Base-by-base conservation (phyloP, 352 stramenopile species). In the Globisporangium emineosum region DNA sequence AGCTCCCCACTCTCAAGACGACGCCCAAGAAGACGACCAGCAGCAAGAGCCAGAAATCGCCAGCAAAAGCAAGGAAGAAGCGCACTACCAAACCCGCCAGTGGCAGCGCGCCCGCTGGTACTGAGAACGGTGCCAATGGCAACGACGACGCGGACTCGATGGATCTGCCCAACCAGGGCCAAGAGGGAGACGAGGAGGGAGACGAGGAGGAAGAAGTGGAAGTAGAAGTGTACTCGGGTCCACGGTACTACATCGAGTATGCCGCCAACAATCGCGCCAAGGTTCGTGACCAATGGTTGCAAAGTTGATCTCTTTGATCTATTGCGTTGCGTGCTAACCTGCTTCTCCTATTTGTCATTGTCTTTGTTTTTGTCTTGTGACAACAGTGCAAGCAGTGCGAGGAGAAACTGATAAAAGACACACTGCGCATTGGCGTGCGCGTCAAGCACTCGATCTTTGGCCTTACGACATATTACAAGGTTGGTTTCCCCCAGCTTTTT, bases 311-410 rank as follows among this genome's bases (percentile, higher is more conserved):
- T n/a, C n/a, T n/a, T n/a, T n/a, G n/a, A n/a, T n/a, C 5, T 21
- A n/a, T 2, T 45, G 15, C 17, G 6, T 45, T 17, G 17, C 40
- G 60, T 45, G 3, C 4, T 55, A 19, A 49, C 12, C 25, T 23
- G 9, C 25, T 51, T 61, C n/a, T n/a, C n/a, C n/a, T n/a, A n/a
- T 61, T 59, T 69, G 54, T 2, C 49, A 19, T 40, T 35, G 19
- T 43, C 17, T 53, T 37, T 51, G 17, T 61, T 29, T 29, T 68
- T 8, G 51, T n/a, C n/a, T n/a, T n/a, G n/a, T n/a, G n/a, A n/a
- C n/a, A n/a, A 15, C 47, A 93, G 84, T 95, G 86, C 60, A 93
- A 93, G 56, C 83, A 71, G 42, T 95, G 86, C 50, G 86, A 95
- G 33, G 32, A 81, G 33, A 90, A 89, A 58, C 53, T 95, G 5